Conservation (phyloP, 345 rosid genomes). For the Corymbia maculata region DNA sequence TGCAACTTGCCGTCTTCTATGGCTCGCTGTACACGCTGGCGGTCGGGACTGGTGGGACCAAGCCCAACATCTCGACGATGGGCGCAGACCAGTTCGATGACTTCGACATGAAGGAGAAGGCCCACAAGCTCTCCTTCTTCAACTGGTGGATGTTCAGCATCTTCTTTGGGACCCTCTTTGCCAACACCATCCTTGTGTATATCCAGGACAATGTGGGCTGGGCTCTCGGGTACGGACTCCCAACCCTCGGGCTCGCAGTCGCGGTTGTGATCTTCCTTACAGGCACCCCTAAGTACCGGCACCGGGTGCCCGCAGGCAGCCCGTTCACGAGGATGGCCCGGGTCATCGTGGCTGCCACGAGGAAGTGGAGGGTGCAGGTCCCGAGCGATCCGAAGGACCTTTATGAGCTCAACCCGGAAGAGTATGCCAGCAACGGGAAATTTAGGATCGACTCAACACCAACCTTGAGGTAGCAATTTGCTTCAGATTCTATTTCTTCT, state of each 20-base stretch:
- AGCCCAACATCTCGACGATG: constrained; percentile 85
- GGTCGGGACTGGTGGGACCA: constrained; percentile 83
- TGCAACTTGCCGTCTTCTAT: constrained; percentile 55
- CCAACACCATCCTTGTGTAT: constrained; percentile 73
- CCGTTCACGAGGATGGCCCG: constrained; percentile 66
- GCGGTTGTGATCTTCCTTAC: constrained; percentile 49
- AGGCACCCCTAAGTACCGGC: constrained; percentile 73
- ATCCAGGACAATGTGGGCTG: constrained; percentile 93
- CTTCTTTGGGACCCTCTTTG: constrained; percentile 77
- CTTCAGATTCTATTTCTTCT: not conserved
- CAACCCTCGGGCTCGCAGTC: constrained; percentile 51
- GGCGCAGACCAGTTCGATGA: constrained; percentile 94
- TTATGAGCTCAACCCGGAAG: constrained; percentile 45
- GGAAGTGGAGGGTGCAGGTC: constrained; percentile 40
- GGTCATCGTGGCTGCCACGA: constrained; percentile 62
- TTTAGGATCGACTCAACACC: constrained; percentile 54
- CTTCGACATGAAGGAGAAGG: constrained; percentile 66
- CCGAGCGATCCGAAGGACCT: constrained; percentile 31
- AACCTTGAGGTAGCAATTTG: constrained; percentile 24
- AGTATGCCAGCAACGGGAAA: constrained; percentile 35
- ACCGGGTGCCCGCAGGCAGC: constrained; percentile 59
- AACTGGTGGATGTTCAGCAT: constrained; percentile 99
- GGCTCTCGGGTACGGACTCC: constrained; percentile 74
- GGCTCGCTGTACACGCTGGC: constrained; percentile 74
- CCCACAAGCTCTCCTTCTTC: constrained; percentile 76